Base-by-base conservation (phyloP, 441 rosid genomes). In the Corymbia citriodora region DNA sequence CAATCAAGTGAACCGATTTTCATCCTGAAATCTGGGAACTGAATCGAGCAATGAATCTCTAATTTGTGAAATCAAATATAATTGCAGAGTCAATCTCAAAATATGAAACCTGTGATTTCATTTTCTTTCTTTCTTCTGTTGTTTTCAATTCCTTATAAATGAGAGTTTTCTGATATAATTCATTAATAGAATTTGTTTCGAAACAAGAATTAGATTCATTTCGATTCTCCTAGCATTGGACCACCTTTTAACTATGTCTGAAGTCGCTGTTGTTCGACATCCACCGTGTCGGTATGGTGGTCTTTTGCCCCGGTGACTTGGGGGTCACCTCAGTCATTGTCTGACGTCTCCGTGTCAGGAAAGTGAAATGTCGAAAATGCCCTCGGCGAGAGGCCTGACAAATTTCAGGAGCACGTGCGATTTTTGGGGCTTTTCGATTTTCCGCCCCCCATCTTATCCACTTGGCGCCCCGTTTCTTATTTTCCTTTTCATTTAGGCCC, bases 131-230 rank as follows among this genome's bases (percentile, higher is more conserved):
- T 40, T 40, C 45, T 40, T 40, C 45, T 40, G 5, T 40, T 40
- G 45, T 40, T 40, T 40, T 40, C 45, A 40, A 59, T 59, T 59
- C 3, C n/a, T 25, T 25, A 23, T 59, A 23, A 18, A 23, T 55
- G 0, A 25, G 3, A 59, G 0, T 59, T 59, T 59, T 0, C 1
- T 59, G 10, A 59, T 2, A 0, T 0, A 8, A 8, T 49, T 49
- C 11, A 49, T 49, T 8, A 49, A 49, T 40, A 40, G 45, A 6
- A 40, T 49, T 49, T 49, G 11, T 2, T 49, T 49, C 11, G 2
- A 49, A 49, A 49, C 9, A 49, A 49, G 9, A 10, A 49, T 2
- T 59, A 10, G 5, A 59, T 19, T 59, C 14, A 25, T 59, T 10
- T 25, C 65, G 0, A 10, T 59, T 23, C 45, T 59, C 7, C 0